These are phyloP conservation scores for Yamadazyma triangularis DNA, from an alignment of 1,139 yeast genomes.

Conservation along the genomic window DNA sequence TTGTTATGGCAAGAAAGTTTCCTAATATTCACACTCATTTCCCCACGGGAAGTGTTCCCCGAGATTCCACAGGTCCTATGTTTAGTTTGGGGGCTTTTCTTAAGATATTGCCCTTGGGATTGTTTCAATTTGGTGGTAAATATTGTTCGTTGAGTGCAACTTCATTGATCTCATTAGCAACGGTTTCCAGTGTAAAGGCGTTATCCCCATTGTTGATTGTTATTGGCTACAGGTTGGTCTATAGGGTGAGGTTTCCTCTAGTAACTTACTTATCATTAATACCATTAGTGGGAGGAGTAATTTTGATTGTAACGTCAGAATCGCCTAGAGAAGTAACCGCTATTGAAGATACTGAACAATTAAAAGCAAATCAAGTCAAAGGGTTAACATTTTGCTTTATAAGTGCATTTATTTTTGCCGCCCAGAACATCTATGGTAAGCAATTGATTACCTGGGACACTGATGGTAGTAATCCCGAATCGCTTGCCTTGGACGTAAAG, in stretches of 20 bases:
- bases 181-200: slow-evolving; percentile 38
- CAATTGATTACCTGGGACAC: slow-evolving; percentile 35
- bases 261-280: slow-evolving; percentile 32
- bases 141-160: slow-evolving; percentile 36
- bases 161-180: slow-evolving; percentile 34
- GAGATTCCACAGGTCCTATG: slow-evolving; percentile 16
- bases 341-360: background rate
- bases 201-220: slow-evolving; percentile 37
- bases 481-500: slow-evolving; percentile 25
- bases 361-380: slow-evolving; percentile 16
- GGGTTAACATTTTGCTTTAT: slow-evolving; percentile 28
- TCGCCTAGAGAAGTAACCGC: slow-evolving; percentile 2
- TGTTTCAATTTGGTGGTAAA: slow-evolving; percentile 37
- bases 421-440: slow-evolving; percentile 41
- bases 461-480: slow-evolving; percentile 18
- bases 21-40: slow-evolving; percentile 19
- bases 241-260: slow-evolving; percentile 28
- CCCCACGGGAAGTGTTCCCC: slow-evolving; percentile 31
- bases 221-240: slow-evolving; percentile 28
- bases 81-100: slow-evolving; percentile 19
- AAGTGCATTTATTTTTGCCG: slow-evolving; percentile 34
- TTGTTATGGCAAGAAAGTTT: slow-evolving; percentile 15
- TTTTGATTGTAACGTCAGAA: slow-evolving; percentile 31
- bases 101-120: slow-evolving; percentile 34
- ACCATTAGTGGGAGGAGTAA: slow-evolving; percentile 36